These are phyloP conservation scores for Paramecium pentaurelia DNA, from an alignment of 73 alveolate species.

Conservation along the genomic window DNA sequence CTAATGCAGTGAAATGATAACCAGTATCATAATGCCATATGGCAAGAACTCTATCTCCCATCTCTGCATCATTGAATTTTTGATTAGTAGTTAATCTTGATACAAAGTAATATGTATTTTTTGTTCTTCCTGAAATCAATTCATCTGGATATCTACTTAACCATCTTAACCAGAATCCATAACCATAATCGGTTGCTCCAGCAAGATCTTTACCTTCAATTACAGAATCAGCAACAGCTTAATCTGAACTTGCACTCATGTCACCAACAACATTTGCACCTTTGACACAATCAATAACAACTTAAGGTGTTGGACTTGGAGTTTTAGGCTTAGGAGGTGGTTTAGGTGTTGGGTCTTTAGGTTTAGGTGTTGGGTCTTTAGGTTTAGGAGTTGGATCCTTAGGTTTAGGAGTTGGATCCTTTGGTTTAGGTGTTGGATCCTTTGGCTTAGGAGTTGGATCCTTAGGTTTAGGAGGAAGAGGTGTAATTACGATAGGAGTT, in stretches of 20 bases:
- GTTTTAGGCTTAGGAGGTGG: conserved; percentile 36
- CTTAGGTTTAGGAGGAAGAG: background rate
- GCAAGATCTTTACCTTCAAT: conserved; percentile 13
- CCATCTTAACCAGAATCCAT: conserved; percentile 47
- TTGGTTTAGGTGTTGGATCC: background rate
- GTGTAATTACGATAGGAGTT: background rate
- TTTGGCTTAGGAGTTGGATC: background rate
- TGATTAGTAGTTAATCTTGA: conserved; percentile 18
- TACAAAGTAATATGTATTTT: background rate
- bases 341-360: background rate
- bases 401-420: background rate
- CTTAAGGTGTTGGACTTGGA: conserved; percentile 37
- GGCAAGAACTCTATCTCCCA: conserved; percentile 44
- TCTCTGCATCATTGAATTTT: background rate
- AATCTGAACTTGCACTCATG: background rate
- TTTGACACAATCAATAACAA: conserved; percentile 38
- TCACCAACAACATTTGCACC: conserved; percentile 11
- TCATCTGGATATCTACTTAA: conserved; percentile 49
- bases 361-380: background rate
- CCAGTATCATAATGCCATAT: conserved; percentile 38
- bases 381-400: background rate
- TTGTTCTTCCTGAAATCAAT: background rate
- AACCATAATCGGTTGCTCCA: conserved; percentile 47
- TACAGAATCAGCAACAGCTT: background rate
- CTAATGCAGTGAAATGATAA: background rate